These are phyloP conservation scores for Chrysanthemum lavandulifolium DNA, from an alignment of 129 eudicot species.

Conservation along the genomic window DNA sequence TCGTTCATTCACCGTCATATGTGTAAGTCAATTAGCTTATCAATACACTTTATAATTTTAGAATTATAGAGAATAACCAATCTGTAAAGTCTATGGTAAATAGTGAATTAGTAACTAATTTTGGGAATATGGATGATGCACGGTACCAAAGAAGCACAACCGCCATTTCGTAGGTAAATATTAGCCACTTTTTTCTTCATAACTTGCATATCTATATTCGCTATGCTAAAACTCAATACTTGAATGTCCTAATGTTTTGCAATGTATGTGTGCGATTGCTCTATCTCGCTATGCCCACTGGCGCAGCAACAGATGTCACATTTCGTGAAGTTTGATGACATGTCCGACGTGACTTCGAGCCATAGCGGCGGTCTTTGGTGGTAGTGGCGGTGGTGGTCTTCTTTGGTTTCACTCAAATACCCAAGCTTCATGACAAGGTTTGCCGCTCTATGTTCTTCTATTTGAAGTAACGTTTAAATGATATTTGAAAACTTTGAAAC, in stretches of 20 bases:
- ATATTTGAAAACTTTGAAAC: not conserved
- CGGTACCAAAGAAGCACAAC: constrained; percentile 78
- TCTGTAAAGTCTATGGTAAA: not conserved
- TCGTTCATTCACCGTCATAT: constrained; percentile 68
- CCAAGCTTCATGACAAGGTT: constrained; percentile 50
- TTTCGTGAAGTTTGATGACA: constrained; percentile 71
- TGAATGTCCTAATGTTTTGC: not conserved
- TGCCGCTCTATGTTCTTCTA: constrained; percentile 88
- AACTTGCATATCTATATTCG: not conserved
- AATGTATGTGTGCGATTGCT: constrained; percentile 47
- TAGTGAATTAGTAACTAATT: not conserved
- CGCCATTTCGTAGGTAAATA: constrained; percentile 55
- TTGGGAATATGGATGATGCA: constrained; percentile 22
- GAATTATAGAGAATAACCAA: not conserved
- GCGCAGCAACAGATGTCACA: constrained; percentile 59
- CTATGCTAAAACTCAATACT: not conserved
- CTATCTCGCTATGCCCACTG: constrained; percentile 74
- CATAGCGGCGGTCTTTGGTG: constrained; percentile 54
- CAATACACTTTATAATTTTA: not conserved
- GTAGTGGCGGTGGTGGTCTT: constrained; percentile 28
- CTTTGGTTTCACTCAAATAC: constrained; percentile 52
- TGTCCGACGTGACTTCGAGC: constrained; percentile 56
- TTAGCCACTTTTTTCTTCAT: not conserved
- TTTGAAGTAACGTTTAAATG: too few relatives aligned
- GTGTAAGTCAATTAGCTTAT: constrained; percentile 44